Evolutionary conservation across 352 stramenopile genomes (phyloP).

Genomic region (Globisporangium canariense): DNA sequence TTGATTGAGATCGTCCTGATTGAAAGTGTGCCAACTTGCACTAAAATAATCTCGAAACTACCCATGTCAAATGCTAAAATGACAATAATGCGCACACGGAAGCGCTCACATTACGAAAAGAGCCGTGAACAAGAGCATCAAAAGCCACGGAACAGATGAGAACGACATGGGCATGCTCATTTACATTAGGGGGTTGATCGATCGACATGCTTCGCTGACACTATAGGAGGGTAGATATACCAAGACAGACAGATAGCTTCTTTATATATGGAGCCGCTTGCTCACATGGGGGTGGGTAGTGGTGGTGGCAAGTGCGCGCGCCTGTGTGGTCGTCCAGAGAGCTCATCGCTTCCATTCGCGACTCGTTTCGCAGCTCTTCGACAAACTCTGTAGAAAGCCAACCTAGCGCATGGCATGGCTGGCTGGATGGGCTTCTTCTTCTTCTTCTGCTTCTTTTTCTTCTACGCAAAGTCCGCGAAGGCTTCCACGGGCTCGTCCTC

Average conservation of each 20-base stretch:
- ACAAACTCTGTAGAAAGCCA: not conserved
- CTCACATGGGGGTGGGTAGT: slow-evolving; percentile 6
- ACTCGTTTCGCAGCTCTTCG: not conserved
- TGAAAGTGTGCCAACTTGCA: not conserved
- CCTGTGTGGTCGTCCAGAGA: not conserved
- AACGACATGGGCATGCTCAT: not conserved
- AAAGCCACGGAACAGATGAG: not conserved
- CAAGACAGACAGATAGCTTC: slow-evolving; percentile 17
- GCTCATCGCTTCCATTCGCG: slow-evolving; percentile 6
- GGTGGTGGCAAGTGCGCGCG: not conserved
- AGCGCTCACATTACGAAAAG: not conserved
- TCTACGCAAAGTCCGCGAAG: slow-evolving; percentile 35
- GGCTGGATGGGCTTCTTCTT: not conserved
- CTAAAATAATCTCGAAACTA: not conserved
- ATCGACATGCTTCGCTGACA: slow-evolving; percentile 7
- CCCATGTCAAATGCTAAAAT: not conserved
- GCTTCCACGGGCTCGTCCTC: slow-evolving; percentile 49
- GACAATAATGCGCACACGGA: no score
- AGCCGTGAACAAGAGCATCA: not conserved
- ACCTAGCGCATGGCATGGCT: not conserved
- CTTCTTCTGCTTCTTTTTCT: not conserved
- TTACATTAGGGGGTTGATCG: slow-evolving; percentile 1
- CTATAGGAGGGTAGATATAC: slow-evolving; percentile 5
- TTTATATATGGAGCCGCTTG: slow-evolving; percentile 15
- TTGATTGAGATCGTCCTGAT: not conserved